A percentile compares a stretch with the other conserved stretches of the same genome.
phyloP scores from a whole-genome alignment of 441 rosid genomes.

The Rhodomyrtus psidioides region DNA sequence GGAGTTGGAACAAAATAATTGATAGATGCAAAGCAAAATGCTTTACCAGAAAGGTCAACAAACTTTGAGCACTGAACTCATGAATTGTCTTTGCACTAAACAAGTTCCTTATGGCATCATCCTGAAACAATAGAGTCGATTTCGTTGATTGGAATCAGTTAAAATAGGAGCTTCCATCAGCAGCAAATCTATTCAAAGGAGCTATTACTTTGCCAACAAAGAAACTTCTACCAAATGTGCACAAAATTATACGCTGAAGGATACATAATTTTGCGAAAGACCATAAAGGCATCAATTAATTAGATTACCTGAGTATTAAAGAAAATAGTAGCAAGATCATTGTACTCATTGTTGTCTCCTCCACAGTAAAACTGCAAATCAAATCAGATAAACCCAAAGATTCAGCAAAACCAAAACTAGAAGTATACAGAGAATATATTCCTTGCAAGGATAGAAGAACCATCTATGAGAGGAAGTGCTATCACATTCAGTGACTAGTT shows the following conservation, averaged over 20 bases:
- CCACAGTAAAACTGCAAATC: constrained; percentile 77
- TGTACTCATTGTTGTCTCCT: constrained; percentile 68
- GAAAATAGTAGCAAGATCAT: constrained; percentile 97
- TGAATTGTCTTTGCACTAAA: constrained; percentile 97
- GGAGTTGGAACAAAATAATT: neutral
- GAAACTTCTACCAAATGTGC: neutral
- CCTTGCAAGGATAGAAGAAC: neutral
- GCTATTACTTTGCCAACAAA: neutral
- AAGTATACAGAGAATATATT: neutral
- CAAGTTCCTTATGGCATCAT: constrained; percentile 97
- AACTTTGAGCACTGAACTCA: constrained; percentile 91
- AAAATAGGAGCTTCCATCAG: neutral
- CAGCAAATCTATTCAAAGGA: neutral
- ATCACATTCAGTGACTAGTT: neutral
- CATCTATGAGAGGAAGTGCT: neutral
- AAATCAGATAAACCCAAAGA: constrained; percentile 5
- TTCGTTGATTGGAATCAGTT: neutral
- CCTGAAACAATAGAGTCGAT: constrained; percentile 32
- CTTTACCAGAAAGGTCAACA: constrained; percentile 88
- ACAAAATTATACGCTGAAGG: neutral
- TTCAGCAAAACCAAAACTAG: neutral
- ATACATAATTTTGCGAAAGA: neutral
- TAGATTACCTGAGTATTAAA: constrained; percentile 86
- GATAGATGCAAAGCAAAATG: neutral
- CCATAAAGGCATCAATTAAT: neutral